Conservation (phyloP, 2,329 filamentous ascomycete genomes). For the Ophidiomyces ophidiicola region DNA sequence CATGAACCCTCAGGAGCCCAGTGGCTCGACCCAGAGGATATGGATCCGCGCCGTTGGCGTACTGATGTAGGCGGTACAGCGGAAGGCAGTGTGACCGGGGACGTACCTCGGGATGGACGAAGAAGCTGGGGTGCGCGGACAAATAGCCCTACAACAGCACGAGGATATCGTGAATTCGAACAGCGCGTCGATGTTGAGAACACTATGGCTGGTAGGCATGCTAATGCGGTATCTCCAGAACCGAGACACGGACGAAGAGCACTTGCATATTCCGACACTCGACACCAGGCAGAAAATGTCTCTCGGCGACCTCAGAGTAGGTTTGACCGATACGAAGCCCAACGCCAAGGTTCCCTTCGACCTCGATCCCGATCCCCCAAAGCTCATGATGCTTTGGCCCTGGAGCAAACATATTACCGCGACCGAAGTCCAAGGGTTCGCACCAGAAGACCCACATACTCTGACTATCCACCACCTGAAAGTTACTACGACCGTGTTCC, state of each 20-base stretch:
- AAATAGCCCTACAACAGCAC: conserved; percentile 13
- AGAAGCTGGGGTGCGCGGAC: conserved; percentile 13
- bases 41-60: conserved; percentile 15
- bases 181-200: conserved; percentile 13
- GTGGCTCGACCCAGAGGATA: conserved; percentile 12
- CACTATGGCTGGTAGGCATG: conserved; percentile 10
- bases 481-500: conserved; percentile 15
- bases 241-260: conserved; percentile 15
- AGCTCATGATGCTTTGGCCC: conserved; percentile 13
- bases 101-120: conserved; percentile 10
- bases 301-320: conserved; percentile 18
- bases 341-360: conserved; percentile 19
- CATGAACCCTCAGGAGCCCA: conserved; percentile 8
- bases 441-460: conserved; percentile 15
- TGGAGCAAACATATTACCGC: conserved; percentile 19
- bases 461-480: conserved; percentile 14
- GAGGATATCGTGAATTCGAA: conserved; percentile 16
- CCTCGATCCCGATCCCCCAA: conserved; percentile 21
- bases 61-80: conserved; percentile 12
- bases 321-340: conserved; percentile 22
- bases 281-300: conserved; percentile 12
- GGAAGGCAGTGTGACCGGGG: conserved; percentile 12
- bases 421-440: conserved; percentile 18
- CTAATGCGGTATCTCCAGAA: conserved; percentile 16
- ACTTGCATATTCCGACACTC: conserved; percentile 14